Conservation (phyloP, 225 moss, liverwort and hornwort genomes). For the Physcomitrium patens region DNA sequence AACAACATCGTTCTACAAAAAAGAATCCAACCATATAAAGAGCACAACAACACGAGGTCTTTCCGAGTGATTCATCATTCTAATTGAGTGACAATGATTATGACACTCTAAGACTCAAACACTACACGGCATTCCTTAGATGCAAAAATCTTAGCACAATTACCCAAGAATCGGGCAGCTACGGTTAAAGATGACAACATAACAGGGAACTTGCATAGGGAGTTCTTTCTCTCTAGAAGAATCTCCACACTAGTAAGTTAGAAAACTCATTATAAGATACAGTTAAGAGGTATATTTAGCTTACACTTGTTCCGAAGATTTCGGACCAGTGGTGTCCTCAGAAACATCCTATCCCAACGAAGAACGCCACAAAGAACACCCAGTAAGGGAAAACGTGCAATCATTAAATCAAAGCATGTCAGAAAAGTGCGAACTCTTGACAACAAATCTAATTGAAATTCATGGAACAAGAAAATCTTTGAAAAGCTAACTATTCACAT, state of each 20-base stretch:
- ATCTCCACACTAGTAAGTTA: conserved; percentile 24
- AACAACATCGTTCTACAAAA: conserved; percentile 3
- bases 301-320: conserved; percentile 74
- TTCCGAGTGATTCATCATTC: conserved; percentile 11
- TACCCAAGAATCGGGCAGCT: background rate
- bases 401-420: background rate
- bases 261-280: conserved; percentile 19
- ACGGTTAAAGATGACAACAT: conserved; percentile 4
- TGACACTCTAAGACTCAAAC: conserved; percentile 24
- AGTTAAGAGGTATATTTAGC: conserved; percentile 13
- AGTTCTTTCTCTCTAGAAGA: conserved; percentile 20
- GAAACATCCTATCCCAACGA: conserved; percentile 63
- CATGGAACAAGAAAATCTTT: conserved; percentile 29
- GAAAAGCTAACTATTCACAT: conserved; percentile 5
- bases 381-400: conserved; percentile 25
- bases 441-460: conserved; percentile 5
- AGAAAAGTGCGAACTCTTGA: conserved; percentile 1
- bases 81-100: conserved; percentile 15
- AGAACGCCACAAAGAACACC: conserved; percentile 31
- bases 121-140: conserved; percentile 13
- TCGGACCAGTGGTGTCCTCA: conserved; percentile 58
- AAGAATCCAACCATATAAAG: background rate
- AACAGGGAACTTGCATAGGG: conserved; percentile 16
- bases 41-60: conserved; percentile 4
- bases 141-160: conserved; percentile 14